Base-by-base conservation (phyloP, 306 rosid species). In the Glycyrrhiza uralensis region DNA sequence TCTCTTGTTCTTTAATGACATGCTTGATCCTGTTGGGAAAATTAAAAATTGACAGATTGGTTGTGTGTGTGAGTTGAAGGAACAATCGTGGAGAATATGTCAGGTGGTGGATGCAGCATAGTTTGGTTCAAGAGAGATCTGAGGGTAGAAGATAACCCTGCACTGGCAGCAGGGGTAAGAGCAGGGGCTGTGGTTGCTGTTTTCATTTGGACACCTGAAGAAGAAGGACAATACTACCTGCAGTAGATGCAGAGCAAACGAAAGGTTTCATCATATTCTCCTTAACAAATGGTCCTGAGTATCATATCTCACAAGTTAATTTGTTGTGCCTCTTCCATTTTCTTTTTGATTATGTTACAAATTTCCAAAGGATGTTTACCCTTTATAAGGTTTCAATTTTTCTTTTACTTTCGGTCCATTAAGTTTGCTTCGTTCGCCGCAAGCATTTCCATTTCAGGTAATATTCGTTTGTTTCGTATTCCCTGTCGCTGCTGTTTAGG, bases 121-220 rank as follows among this genome's bases (percentile, higher is more conserved):
- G 97, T 95, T 26, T 95, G 99, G 99, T 91, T 95, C 87, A 95
- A 97, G 75, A 89, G 99, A 77, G 99, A 95, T 89, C 96, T 95
- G 85, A 91, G 99, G 75, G 72, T 95, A 1, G 99, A 91, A 58
- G 99, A 95, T 82, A 95, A 95, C 61, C 95, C 99, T 23, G 99
- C 99, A 26, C 78, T 95, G 6, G 83, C 87, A 0, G 99, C 99
- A 39, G 99, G 93, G 44, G 97, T 95, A 4, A 83, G 99, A 84
- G 87, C 92, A 12, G 99, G 99, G 4, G 89, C 92, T 23, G 96
- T 91, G 17, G 77, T 95, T 44, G 91, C 90, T 14, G 88, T 95
- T n/a, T 95, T 89, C 60, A 78, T 95, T 4, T 95, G 97, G 97
- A 97, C 97, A 44, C 99, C 99, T 68, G 99, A 95, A 22, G 99